Evolutionary conservation across 1,139 yeast genomes (phyloP), one percentile per base, ranked within the genome.

Genomic region (Nematodospora anomalae): DNA sequence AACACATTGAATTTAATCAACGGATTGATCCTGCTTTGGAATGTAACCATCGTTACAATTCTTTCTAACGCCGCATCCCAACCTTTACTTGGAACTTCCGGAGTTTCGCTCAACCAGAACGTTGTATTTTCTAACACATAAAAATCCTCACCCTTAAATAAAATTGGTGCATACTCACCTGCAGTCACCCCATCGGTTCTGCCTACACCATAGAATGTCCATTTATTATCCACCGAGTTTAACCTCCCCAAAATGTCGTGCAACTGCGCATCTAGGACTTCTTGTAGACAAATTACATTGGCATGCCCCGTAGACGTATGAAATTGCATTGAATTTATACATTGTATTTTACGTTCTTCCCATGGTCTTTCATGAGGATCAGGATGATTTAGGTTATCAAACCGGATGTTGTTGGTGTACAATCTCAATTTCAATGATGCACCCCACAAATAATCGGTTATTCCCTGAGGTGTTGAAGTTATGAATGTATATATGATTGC

Each of bases 381-480:
- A 20, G 58, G 46, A 38, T 55, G 35, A 35, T 37, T 44, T 21
- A 35, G 41, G 38, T 61, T 72, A 38, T 74, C 82, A 45, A 60
- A 73, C 16, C 83, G 58, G 38, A 78, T 72, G 46, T 78, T 78
- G 50, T 78, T 74, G 18, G 79, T 71, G 50, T 76, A 77, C 3
- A 78, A 45, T 26, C 80, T 55, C 30, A 75, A 50, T 23, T 47
- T 46, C 23, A 62, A 43, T 4, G 33, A 18, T 2, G 53, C 52
- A 16, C 45, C 42, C 6, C 45, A 34, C 6, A 47, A 13, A 16
- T 38, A 26, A 4, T 49, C 24, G 10, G 33, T 22, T 3, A 28
- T 27, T 13, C 12, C 8, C 18, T n/a, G 13, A 12, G 43, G 9
- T 26, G 31, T 21, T 12, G 9, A 23, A 9, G 20, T 12, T 7